phyloP scores from a whole-genome alignment of 148 eudicot species.

The Rhododendron henanense region DNA sequence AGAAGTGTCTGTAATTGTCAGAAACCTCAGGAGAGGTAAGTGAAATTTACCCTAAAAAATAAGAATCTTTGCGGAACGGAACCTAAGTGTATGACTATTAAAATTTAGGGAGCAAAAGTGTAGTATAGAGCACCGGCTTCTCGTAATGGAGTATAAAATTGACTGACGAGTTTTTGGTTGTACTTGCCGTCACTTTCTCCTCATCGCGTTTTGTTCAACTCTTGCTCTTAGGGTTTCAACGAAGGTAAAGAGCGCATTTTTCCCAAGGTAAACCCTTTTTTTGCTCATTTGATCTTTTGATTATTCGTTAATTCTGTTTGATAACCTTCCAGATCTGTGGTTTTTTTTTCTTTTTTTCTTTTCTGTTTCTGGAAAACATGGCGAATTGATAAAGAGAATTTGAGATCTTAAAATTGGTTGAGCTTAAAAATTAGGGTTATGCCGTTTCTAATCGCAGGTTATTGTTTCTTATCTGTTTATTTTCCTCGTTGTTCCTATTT shows the following conservation, averaged over 20 bases:
- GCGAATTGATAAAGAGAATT: neutral
- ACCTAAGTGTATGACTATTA: neutral
- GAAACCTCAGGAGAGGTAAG: no score
- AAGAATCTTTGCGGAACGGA: no score
- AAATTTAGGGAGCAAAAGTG: neutral
- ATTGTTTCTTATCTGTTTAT: neutral
- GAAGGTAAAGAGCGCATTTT: neutral
- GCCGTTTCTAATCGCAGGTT: neutral
- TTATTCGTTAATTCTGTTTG: neutral
- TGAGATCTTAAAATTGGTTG: neutral
- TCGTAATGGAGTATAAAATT: neutral
- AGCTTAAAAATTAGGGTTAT: neutral
- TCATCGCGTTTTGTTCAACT: neutral
- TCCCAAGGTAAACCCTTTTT: neutral
- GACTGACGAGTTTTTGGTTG: neutral
- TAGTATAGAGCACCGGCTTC: neutral
- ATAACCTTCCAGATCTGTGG: neutral
- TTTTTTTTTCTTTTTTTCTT: neutral
- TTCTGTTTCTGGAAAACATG: no score
- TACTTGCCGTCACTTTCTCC: neutral
- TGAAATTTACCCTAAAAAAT: no score
- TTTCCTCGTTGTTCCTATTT: neutral
- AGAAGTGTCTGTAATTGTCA: no score
- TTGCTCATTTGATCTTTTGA: neutral
- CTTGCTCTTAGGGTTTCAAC: neutral